Evolutionary conservation across 108 stramenopile species (phyloP).

Genomic region (Fragilaria crotonensis): DNA sequence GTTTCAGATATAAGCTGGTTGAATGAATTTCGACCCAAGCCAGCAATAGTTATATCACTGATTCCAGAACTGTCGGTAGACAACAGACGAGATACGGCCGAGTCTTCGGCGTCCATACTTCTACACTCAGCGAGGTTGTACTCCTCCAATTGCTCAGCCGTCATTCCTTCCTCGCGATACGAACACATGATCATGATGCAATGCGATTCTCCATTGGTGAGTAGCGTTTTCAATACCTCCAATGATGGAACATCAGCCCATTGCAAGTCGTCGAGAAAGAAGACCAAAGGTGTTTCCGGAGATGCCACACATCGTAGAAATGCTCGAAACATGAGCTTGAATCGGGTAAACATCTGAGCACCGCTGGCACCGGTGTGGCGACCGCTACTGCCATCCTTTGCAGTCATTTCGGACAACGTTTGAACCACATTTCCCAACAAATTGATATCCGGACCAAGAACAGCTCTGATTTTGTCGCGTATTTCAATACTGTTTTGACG

Average conservation of each 20-base stretch:
- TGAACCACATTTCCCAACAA: background rate
- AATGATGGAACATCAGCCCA: slow-evolving; percentile 48
- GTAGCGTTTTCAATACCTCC: slow-evolving; percentile 21
- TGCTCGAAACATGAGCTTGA: background rate
- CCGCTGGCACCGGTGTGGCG: background rate
- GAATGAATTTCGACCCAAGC: background rate
- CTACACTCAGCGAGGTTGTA: no score
- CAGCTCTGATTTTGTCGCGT: background rate
- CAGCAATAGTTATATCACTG: background rate
- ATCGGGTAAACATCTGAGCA: background rate
- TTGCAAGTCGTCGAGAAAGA: slow-evolving; percentile 59
- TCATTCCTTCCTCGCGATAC: background rate
- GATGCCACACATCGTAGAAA: background rate
- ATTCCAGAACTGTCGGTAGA: background rate
- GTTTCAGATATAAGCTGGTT: background rate
- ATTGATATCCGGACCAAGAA: background rate
- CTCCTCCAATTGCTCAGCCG: background rate
- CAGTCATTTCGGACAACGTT: background rate
- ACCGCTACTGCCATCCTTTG: background rate
- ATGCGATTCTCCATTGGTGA: background rate
- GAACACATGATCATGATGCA: background rate
- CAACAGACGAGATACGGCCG: background rate
- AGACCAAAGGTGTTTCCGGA: slow-evolving; percentile 13
- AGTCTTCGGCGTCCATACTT: no score
- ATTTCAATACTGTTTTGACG: background rate